Evolutionary conservation across 2,329 filamentous ascomycete genomes (phyloP).

Genomic region (Ascochyta fabae): DNA sequence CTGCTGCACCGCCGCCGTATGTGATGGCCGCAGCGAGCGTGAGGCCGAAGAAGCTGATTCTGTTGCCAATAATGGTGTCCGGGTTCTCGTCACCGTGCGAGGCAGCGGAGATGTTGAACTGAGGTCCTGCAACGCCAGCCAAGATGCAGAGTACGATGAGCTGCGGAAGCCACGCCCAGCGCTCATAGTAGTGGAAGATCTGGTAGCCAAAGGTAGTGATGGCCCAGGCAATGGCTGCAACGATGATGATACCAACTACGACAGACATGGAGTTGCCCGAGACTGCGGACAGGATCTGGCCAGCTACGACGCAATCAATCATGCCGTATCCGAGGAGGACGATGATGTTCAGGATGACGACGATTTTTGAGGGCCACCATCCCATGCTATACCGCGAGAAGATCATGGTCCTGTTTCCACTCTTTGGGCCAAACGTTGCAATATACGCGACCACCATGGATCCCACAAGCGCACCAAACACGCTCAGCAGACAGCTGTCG

Average conservation of each 20-base stretch:
- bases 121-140: constrained; percentile 65
- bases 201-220: constrained; percentile 72
- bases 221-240: constrained; percentile 66
- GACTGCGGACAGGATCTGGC: constrained; percentile 72
- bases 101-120: constrained; percentile 62
- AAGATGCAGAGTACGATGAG: constrained; percentile 66
- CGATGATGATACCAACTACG: constrained; percentile 70
- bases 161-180: constrained; percentile 71
- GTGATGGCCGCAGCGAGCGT: constrained; percentile 70
- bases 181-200: constrained; percentile 72
- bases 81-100: constrained; percentile 58
- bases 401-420: constrained; percentile 68
- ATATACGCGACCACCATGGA: constrained; percentile 64
- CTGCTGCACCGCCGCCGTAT: constrained; percentile 67
- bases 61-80: constrained; percentile 61
- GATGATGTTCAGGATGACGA: constrained; percentile 68
- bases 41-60: constrained; percentile 73
- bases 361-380: constrained; percentile 69
- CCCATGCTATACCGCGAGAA: constrained; percentile 67
- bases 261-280: constrained; percentile 65
- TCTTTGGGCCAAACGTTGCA: constrained; percentile 66
- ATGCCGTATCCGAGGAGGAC: constrained; percentile 67
- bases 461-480: constrained; percentile 64
- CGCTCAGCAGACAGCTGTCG: constrained; percentile 62
- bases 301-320: constrained; percentile 70